Percentiles rank a stretch among this genome's conserved stretches.
Evolutionary conservation across 306 rosid genomes (phyloP).

Genomic region (Spatholobus suberectus): DNA sequence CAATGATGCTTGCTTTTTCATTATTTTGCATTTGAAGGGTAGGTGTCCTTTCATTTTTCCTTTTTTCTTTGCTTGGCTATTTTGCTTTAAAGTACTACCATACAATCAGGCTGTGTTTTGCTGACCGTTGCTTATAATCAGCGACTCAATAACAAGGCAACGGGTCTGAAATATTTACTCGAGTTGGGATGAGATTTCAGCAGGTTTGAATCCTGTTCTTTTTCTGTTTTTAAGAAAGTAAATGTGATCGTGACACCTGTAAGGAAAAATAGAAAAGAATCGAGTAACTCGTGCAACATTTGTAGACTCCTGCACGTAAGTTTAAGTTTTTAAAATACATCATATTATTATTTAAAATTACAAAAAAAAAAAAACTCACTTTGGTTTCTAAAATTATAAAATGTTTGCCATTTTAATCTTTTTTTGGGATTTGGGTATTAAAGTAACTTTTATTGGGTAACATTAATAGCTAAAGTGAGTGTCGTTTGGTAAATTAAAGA

Average conservation of each 20-base stretch:
- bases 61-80: background rate
- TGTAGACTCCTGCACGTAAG: background rate
- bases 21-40: background rate
- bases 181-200: background rate
- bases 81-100: background rate
- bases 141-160: background rate
- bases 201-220: background rate
- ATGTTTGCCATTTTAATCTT: background rate
- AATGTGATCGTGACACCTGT: background rate
- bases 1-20: constrained; percentile 10
- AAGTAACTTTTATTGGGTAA: too few relatives aligned
- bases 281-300: background rate
- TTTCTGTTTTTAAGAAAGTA: background rate
- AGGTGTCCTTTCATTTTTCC: background rate
- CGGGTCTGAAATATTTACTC: background rate
- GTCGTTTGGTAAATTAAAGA: too few relatives aligned
- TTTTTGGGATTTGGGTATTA: background rate
- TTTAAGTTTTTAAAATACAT: background rate
- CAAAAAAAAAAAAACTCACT: background rate
- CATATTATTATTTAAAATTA: too few relatives aligned
- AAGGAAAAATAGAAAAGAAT: background rate
- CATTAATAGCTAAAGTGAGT: too few relatives aligned
- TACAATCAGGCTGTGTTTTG: background rate
- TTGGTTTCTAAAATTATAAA: background rate
- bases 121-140: background rate